phyloP scores from a whole-genome alignment of 192 early-diverging fungal species.

The Backusella australiensis region DNA sequence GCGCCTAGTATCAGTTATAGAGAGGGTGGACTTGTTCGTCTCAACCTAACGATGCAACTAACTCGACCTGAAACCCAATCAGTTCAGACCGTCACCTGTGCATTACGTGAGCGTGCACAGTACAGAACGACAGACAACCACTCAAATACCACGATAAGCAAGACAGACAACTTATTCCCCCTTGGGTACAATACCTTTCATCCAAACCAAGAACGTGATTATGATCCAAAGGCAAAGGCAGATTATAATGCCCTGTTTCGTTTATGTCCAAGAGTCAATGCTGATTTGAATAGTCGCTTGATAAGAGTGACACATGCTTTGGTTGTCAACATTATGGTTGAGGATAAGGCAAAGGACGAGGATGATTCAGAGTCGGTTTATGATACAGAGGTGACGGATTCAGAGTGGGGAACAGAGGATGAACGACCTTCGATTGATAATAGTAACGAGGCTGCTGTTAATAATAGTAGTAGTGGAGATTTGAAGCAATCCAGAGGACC shows the following conservation, averaged over 20 bases:
- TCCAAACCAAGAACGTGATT: slow-evolving; percentile 19
- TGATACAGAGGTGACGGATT: slow-evolving; percentile 1
- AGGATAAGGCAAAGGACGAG: slow-evolving; percentile 11
- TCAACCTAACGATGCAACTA: slow-evolving; percentile 24
- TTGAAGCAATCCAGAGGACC: neutral
- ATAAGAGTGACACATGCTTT: slow-evolving; percentile 25
- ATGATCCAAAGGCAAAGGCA: slow-evolving; percentile 16
- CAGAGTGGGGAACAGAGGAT: neutral
- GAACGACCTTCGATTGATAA: neutral
- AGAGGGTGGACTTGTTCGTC: slow-evolving; percentile 38
- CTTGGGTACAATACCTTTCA: slow-evolving; percentile 29
- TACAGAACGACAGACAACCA: slow-evolving; percentile 32
- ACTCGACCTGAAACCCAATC: slow-evolving; percentile 10
- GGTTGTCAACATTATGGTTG: slow-evolving; percentile 22
- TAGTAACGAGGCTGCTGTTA: neutral
- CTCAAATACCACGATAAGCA: slow-evolving; percentile 8
- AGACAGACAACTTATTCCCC: slow-evolving; percentile 28
- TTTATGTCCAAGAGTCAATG: slow-evolving; percentile 27
- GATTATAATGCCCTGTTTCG: slow-evolving; percentile 33
- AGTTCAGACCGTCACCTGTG: slow-evolving; percentile 28
- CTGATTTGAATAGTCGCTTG: slow-evolving; percentile 26
- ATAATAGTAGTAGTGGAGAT: neutral
- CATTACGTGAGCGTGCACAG: slow-evolving; percentile 29
- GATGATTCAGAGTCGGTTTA: neutral
- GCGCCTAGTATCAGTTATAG: slow-evolving; percentile 35